Conservation (phyloP, 164 flowering plant genomes). For the Macadamia integrifolia region DNA sequence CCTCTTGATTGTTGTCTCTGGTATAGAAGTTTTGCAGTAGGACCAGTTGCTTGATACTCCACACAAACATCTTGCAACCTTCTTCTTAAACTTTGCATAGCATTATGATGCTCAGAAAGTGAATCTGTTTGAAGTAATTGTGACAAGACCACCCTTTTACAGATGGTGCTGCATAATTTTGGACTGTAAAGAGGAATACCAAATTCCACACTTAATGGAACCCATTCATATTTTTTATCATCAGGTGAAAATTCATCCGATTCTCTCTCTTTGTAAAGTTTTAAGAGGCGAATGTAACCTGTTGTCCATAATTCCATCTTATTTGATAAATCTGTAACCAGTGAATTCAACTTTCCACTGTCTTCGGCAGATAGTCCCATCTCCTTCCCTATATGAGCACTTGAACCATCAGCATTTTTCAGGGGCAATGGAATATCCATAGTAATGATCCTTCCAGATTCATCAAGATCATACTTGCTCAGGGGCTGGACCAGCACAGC, state of each 20-base stretch:
- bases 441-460: constrained; percentile 52
- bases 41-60: constrained; percentile 85
- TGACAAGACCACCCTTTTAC: constrained; percentile 74
- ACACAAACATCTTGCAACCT: constrained; percentile 76
- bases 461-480: constrained; percentile 75
- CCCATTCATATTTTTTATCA: constrained; percentile 83
- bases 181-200: constrained; percentile 96
- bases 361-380: constrained; percentile 55
- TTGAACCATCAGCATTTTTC: constrained; percentile 79
- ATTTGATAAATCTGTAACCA: constrained; percentile 47
- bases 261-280: constrained; percentile 66
- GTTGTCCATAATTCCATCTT: constrained; percentile 68
- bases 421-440: constrained; percentile 86
- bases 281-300: constrained; percentile 85
- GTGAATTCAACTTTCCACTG: constrained; percentile 38
- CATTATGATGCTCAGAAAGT: constrained; percentile 63
- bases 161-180: constrained; percentile 67
- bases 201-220: constrained; percentile 83
- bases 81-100: constrained; percentile 73
- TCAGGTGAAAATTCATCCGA: constrained; percentile 45
- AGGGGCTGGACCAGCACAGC: constrained; percentile 94
- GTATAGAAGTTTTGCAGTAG: constrained; percentile 75
- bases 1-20: constrained; percentile 71
- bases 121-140: constrained; percentile 78
- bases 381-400: constrained; percentile 62